Evolutionary conservation across 257 asterid genomes (phyloP), one percentile per base, ranked within the genome.

Genomic region (Lantana camara): DNA sequence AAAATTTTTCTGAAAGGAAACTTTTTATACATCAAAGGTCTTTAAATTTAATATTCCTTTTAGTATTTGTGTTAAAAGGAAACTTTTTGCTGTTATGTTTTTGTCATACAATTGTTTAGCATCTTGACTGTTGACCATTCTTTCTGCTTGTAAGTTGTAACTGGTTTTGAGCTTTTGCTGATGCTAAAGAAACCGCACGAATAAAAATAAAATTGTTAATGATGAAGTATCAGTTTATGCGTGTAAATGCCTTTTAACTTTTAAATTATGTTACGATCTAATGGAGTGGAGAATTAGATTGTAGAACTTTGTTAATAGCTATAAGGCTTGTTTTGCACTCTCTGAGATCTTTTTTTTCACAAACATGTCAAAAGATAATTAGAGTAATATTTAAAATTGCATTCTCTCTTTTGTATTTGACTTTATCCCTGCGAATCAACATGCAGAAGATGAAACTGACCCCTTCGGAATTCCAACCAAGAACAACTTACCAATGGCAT

Each of bases 371-470:
- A 7, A 32, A 23, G 5, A 19, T 57, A 8, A 57, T 32, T 34
- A 60, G 29, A 17, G 7, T 24, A 23, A 16, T 21, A 15, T 44
- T 51, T 10, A 3, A 34, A 52, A 20, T 1, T 55, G 48, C 49
- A 5, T 44, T 40, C 41, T 51, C 46, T 73, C 60, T n/a, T 8
- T 53, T 13, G 32, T 60, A 20, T 34, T 63, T 73, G 69, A 67
- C 63, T 72, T 69, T 66, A 17, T 49, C 69, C 24, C 53, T 20
- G 44, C 56, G 50, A 67, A 54, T 67, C n/a, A n/a, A 47, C 34
- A 47, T 77, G 85, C 94, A 93, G 98, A 93, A 84, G 97, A 90
- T 75, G 95, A 93, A 77, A 85, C 84, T 10, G 94, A 89, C 52
- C 97, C 99, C 29, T 87, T 79, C 67, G 82, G 74, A 81, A 85